Conservation (phyloP, 169 alveolate species). For the Eimeria tenella region DNA sequence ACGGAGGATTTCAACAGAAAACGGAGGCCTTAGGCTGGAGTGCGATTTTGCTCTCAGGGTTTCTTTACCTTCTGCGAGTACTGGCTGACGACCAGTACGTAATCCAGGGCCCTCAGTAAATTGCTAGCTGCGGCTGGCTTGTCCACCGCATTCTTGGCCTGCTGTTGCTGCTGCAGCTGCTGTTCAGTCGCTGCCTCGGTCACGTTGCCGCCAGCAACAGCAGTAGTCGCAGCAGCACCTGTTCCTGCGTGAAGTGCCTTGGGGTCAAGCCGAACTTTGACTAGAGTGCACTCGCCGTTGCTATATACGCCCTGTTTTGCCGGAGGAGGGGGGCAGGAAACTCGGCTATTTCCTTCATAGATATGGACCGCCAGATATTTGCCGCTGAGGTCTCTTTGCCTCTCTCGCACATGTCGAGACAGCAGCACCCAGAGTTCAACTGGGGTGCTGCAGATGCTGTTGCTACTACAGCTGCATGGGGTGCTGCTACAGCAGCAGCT, state of each 20-base stretch:
- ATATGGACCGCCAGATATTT: slow-evolving; percentile 88
- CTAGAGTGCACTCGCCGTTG: slow-evolving; percentile 89
- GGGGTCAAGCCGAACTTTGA: slow-evolving; percentile 79
- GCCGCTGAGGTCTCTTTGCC: slow-evolving; percentile 81
- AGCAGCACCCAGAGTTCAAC: slow-evolving; percentile 86
- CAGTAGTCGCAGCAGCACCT: background rate
- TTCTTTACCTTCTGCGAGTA: slow-evolving; percentile 80
- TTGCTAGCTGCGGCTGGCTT: background rate
- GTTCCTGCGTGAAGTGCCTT: background rate
- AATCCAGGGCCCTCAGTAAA: slow-evolving; percentile 77
- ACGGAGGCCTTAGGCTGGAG: background rate
- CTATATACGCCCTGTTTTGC: slow-evolving; percentile 88
- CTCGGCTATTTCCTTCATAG: slow-evolving; percentile 82
- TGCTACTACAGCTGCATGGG: background rate
- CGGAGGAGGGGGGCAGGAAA: slow-evolving; percentile 87
- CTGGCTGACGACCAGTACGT: slow-evolving; percentile 83
- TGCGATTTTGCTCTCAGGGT: background rate
- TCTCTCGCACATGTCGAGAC: slow-evolving; percentile 83
- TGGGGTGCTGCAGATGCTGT: background rate
- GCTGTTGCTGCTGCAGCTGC: slow-evolving; percentile 29
- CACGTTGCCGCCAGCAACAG: background rate
- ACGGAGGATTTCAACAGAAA: background rate
- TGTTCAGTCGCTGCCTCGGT: background rate
- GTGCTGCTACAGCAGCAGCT: background rate
- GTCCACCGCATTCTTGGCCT: background rate